These are phyloP conservation scores for Petasospora rhodanensis DNA, from an alignment of 1,139 yeast genomes.

Conservation along the genomic window DNA sequence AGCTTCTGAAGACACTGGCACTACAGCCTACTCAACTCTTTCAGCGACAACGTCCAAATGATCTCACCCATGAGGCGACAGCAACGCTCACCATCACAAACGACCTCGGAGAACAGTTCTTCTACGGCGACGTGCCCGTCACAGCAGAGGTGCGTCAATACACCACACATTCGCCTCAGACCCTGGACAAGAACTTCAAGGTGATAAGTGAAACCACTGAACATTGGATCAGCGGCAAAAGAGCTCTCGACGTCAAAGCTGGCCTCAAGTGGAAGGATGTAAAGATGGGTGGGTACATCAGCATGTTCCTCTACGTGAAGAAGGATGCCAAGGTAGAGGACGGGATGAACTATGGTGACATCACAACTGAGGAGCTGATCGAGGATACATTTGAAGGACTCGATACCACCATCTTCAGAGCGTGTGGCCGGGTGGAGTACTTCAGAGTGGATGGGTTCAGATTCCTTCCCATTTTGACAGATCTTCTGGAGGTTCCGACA, in stretches of 20 bases:
- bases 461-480: conserved; percentile 18
- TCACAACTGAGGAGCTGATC: conserved; percentile 12
- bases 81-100: conserved; percentile 24
- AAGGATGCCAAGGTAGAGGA: conserved; percentile 5
- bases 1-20: conserved; percentile 24
- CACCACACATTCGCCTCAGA: conserved; percentile 6
- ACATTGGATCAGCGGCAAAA: conserved; percentile 20
- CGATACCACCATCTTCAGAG: conserved; percentile 2
- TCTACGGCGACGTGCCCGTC: conserved; percentile 20
- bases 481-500: conserved; percentile 17
- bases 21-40: conserved; percentile 6
- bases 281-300: conserved; percentile 10
- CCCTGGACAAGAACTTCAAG: conserved; percentile 1
- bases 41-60: conserved; percentile 6
- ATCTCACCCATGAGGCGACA: conserved; percentile 14
- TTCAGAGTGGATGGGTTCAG: conserved; percentile 1
- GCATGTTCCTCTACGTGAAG: conserved; percentile 9
- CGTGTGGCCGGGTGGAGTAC: conserved; percentile 4
- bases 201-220: background rate
- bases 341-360: conserved; percentile 11
- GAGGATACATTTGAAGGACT: conserved; percentile 10
- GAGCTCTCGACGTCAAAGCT: conserved; percentile 16
- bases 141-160: conserved; percentile 10
- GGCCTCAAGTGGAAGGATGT: conserved; percentile 3
- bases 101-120: conserved; percentile 27